These are phyloP conservation scores for Ambrosiella beaveri DNA, from an alignment of 2,329 filamentous ascomycete genomes.

Conservation along the genomic window DNA sequence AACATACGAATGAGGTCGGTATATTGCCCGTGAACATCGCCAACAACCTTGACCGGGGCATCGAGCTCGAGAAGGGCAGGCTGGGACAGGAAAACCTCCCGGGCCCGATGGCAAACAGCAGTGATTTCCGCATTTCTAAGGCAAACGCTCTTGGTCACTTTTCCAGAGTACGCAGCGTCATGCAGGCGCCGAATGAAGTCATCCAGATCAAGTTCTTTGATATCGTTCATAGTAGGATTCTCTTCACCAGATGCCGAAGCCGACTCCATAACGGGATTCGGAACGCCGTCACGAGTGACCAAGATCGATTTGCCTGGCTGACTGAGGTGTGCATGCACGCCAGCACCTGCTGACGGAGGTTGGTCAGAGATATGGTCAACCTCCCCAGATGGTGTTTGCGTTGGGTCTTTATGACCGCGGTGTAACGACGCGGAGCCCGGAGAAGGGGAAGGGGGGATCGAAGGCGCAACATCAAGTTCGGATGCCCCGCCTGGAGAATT, in stretches of 20 bases:
- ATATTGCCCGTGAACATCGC: conserved; percentile 92
- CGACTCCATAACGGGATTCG: conserved; percentile 42
- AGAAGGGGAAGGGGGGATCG: conserved; percentile 9
- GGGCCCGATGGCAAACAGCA: conserved; percentile 75
- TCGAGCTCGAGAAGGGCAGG: conserved; percentile 82
- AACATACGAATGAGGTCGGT: conserved; percentile 93
- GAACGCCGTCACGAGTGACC: conserved; percentile 57
- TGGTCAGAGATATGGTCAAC: conserved; percentile 89
- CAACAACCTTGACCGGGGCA: conserved; percentile 93
- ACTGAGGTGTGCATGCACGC: conserved; percentile 40
- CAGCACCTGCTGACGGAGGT: conserved; percentile 51
- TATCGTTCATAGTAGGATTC: conserved; percentile 64
- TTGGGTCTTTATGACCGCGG: conserved; percentile 56
- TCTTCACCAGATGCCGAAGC: conserved; percentile 24
- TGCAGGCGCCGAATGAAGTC: conserved; percentile 92
- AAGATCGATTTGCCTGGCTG: conserved; percentile 80
- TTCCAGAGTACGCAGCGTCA: conserved; percentile 87
- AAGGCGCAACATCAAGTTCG: conserved; percentile 8
- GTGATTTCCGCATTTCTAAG: conserved; percentile 95
- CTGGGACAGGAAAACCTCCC: conserved; percentile 80
- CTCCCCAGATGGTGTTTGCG: conserved; percentile 71
- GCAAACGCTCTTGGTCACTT: conserved; percentile 93
- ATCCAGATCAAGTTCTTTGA: conserved; percentile 86
- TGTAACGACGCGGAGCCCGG: conserved; percentile 71
- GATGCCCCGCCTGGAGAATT: conserved; percentile 19